phyloP scores from a whole-genome alignment of 129 eudicot genomes.

The Smallanthus sonchifolius region DNA sequence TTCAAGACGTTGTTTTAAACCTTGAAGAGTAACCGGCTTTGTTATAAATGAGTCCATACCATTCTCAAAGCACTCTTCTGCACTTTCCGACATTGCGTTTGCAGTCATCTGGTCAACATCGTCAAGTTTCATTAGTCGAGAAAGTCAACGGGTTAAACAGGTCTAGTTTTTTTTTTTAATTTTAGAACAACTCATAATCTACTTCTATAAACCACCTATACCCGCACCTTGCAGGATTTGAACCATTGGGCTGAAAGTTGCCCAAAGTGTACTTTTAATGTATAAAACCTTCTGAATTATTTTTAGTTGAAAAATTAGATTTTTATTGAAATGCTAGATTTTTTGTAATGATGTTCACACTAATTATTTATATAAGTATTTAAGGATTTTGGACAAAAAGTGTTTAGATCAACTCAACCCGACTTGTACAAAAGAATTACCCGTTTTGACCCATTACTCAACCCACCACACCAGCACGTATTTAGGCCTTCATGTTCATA shows the following conservation, averaged over 20 bases:
- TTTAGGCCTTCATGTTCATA: background rate
- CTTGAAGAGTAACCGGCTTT: conserved; percentile 81
- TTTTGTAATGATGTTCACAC: background rate
- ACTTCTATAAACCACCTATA: too few species aligned
- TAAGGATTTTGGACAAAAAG: background rate
- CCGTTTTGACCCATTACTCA: background rate
- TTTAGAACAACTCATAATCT: too few species aligned
- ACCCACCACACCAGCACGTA: background rate
- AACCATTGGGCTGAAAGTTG: background rate
- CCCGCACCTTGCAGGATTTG: too few species aligned
- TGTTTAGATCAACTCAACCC: background rate
- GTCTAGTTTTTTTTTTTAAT: too few species aligned
- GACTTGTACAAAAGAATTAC: background rate
- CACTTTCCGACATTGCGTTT: conserved; percentile 88
- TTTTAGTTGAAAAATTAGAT: background rate
- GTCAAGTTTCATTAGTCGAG: conserved; percentile 21
- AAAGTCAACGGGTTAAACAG: background rate
- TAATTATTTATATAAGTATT: background rate
- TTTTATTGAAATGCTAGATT: background rate
- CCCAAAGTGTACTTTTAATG: background rate
- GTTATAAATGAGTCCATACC: conserved; percentile 97
- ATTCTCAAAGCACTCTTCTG: conserved; percentile 83
- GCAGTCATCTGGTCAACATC: conserved; percentile 83
- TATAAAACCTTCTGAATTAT: background rate
- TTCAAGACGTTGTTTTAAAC: conserved; percentile 65